Evolutionary conservation across 495 filamentous ascomycete genomes (phyloP).

Genomic region (Articulospora tetracladia): DNA sequence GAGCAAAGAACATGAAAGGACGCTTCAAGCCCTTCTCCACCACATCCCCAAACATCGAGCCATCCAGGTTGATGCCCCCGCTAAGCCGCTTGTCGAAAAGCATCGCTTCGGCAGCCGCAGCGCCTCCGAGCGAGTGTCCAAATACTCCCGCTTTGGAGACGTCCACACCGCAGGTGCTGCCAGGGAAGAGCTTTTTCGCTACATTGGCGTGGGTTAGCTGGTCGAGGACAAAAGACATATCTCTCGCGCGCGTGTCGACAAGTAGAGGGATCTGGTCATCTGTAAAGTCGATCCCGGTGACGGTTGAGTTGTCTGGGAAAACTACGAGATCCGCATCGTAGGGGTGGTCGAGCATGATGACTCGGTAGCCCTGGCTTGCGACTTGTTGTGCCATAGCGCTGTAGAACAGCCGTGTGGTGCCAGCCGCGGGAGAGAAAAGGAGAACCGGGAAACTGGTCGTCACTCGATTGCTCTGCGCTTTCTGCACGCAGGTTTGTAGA

Average conservation of each 20-base stretch:
- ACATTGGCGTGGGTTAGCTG: conserved; percentile 25
- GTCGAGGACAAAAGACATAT: conserved; percentile 35
- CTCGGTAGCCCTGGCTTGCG: conserved; percentile 44
- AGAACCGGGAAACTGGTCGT: conserved; percentile 22
- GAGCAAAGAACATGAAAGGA: conserved; percentile 16
- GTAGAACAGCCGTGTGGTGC: conserved; percentile 36
- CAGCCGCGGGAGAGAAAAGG: conserved; percentile 37
- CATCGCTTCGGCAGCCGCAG: conserved; percentile 39
- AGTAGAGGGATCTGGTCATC: conserved; percentile 6
- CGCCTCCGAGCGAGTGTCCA: conserved; percentile 55
- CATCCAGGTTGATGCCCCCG: conserved; percentile 47
- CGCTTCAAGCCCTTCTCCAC: background rate
- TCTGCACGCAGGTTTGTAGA: conserved; percentile 5
- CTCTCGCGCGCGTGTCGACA: conserved; percentile 29
- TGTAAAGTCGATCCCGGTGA: conserved; percentile 1
- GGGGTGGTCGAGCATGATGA: conserved; percentile 45
- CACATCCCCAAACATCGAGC: conserved; percentile 29
- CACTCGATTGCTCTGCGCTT: background rate
- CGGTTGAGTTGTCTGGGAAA: conserved; percentile 35
- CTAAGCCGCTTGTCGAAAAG: conserved; percentile 34
- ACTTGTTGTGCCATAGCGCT: conserved; percentile 37
- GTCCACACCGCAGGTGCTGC: conserved; percentile 12
- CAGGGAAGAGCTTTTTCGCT: conserved; percentile 16
- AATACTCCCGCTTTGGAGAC: conserved; percentile 34
- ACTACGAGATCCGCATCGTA: conserved; percentile 45